These are phyloP conservation scores for Entrophospora sp. DNA, from an alignment of 192 early-diverging fungal species.

Conservation along the genomic window DNA sequence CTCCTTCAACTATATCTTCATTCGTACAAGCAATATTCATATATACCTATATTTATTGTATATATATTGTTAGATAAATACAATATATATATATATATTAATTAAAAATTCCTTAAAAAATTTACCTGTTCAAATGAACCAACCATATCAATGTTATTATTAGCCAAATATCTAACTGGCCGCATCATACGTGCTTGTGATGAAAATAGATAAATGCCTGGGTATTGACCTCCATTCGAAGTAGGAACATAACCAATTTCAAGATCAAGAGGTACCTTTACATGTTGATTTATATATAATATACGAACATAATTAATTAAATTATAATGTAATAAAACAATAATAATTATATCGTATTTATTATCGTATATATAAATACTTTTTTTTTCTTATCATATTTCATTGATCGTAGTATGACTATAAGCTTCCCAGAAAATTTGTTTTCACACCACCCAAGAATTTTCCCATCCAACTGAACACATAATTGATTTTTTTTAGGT, in stretches of 20 bases:
- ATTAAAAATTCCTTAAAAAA: background rate
- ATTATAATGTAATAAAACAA: no score
- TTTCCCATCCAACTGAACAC: conserved; percentile 85
- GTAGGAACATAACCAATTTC: conserved; percentile 88
- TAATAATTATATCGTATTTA: no score
- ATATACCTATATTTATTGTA: no score
- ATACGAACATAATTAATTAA: no score
- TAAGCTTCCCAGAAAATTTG: no score
- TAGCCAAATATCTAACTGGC: conserved; percentile 77
- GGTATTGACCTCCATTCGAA: conserved; percentile 86
- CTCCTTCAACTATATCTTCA: conserved; percentile 80
- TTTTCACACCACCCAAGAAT: conserved; percentile 89
- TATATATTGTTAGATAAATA: no score
- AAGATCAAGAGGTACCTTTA: conserved; percentile 65
- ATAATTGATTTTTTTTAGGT: conserved; percentile 34
- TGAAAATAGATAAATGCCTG: conserved; percentile 91
- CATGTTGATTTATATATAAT: no score
- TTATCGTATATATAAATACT: no score
- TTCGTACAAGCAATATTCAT: conserved; percentile 97
- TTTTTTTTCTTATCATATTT: no score
- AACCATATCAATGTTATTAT: conserved; percentile 71
- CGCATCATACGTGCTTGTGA: conserved; percentile 84
- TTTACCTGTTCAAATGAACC: conserved; percentile 85
- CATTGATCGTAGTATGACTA: no score
- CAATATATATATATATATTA: no score